Evolutionary conservation across 192 early-diverging fungal species (phyloP), one percentile per base, ranked within the genome.

Genomic region (Coemansia sp.): DNA sequence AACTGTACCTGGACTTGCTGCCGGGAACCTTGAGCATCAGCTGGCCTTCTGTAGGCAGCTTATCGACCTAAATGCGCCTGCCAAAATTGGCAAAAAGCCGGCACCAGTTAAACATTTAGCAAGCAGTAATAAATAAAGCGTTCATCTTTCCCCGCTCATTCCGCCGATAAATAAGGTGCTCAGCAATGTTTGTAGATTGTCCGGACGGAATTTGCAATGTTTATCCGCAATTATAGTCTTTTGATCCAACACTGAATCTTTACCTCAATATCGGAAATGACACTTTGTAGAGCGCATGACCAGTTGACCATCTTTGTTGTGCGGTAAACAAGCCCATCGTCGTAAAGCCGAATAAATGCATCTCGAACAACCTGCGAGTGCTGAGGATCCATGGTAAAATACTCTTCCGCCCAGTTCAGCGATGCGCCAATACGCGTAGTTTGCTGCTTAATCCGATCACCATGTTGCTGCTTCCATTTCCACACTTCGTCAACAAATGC

Each of bases 261-360:
- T 83, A 83, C 77, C 83, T 98, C 96, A 60, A 98, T 90, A 66
- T 97, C 96, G 3, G 96, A 98, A 39, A 98, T 89, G 0, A 93
- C 96, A 14, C 94, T 98, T 63, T 93, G 92, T 32, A 98, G 75
- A 1, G 88, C 88, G 51, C 93, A 95, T 70, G 93, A 95, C 95
- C 96, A 98, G 75, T 96, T 96, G 54, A 98, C 94, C 41, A 98
- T 84, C 24, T 90, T 85, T 7, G 94, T 97, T 24, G 88, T 91
- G 35, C 96, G 85, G 79, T 97, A 98, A 32, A 98, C 86, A 37
- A 93, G 79, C 2, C 94, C 94, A 53, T 95, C 91, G 24, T 93
- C 84, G 68, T 90, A 94, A 27, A 98, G 71, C 39, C 84, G 79
- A 17, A 97, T 89, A 69, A 98, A 98, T 0, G 95, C 93, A 62